phyloP scores from a whole-genome alignment of 2,329 filamentous ascomycete species.

The Pseudonectria buxi region DNA sequence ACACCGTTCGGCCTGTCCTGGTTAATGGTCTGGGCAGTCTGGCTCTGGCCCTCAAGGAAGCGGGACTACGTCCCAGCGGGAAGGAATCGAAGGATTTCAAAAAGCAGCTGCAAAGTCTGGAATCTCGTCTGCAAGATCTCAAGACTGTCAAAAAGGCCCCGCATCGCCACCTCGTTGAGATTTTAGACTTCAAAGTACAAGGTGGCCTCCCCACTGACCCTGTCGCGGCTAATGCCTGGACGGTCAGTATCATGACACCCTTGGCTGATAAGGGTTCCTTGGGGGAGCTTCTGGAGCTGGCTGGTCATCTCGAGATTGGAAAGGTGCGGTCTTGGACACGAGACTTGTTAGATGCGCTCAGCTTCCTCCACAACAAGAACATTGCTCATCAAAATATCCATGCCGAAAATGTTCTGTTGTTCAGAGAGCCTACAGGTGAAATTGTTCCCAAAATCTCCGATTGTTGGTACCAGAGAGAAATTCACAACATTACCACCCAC shows the following conservation, averaged over 20 bases:
- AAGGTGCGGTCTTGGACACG: conserved; percentile 86
- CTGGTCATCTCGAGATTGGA: conserved; percentile 64
- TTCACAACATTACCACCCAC: conserved; percentile 53
- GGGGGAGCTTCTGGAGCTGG: conserved; percentile 72
- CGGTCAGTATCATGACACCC: conserved; percentile 67
- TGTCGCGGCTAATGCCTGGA: conserved; percentile 47
- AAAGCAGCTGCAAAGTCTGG: conserved; percentile 68
- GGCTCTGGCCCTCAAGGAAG: conserved; percentile 68
- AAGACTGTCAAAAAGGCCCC: conserved; percentile 67
- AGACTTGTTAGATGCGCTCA: conserved; percentile 80
- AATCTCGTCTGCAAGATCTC: conserved; percentile 67
- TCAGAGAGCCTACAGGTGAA: conserved; percentile 60
- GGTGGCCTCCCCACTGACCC: conserved; percentile 38
- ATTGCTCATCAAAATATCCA: conserved; percentile 81
- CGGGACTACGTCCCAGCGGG: conserved; percentile 49
- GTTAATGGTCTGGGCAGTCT: conserved; percentile 48
- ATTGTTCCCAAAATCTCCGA: conserved; percentile 70
- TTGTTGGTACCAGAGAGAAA: conserved; percentile 60
- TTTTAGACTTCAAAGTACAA: conserved; percentile 79
- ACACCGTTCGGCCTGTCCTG: conserved; percentile 65
- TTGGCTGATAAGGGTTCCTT: conserved; percentile 77
- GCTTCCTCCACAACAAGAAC: conserved; percentile 79
- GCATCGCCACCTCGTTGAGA: conserved; percentile 69
- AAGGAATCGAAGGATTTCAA: conserved; percentile 61
- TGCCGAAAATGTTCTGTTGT: conserved; percentile 70